Conservation (phyloP, 2,329 filamentous ascomycete species). For the Lasiodiplodia theobromae region DNA sequence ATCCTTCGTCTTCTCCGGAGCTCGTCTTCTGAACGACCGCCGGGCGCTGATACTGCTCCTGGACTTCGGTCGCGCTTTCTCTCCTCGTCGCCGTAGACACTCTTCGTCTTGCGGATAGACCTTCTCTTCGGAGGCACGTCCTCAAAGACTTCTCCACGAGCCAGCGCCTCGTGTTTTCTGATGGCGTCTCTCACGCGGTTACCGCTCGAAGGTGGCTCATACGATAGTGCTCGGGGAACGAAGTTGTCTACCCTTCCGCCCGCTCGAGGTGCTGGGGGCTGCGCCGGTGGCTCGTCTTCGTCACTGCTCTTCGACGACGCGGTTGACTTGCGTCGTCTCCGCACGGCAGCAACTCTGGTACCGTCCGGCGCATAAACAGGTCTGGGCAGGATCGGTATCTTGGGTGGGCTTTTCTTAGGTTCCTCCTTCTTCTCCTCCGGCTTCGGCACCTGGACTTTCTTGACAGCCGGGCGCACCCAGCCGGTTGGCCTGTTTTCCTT, state of each 20-base stretch:
- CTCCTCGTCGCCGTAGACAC: constrained; percentile 17
- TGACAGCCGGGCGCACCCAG: constrained; percentile 46
- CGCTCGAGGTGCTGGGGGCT: neutral
- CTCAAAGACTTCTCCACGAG: constrained; percentile 8
- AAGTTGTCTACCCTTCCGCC: constrained; percentile 1
- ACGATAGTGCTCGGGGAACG: constrained; percentile 6
- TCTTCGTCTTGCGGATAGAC: constrained; percentile 26
- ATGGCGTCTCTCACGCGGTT: constrained; percentile 18
- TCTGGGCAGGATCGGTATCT: constrained; percentile 19
- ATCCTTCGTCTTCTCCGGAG: constrained; percentile 38
- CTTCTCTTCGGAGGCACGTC: constrained; percentile 22
- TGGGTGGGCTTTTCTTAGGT: constrained; percentile 27
- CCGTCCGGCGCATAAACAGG: constrained; percentile 26
- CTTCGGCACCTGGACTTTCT: constrained; percentile 33
- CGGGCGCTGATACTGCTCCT: constrained; percentile 1
- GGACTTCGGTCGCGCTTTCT: constrained; percentile 10
- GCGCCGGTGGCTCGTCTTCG: constrained; percentile 9
- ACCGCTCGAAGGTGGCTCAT: constrained; percentile 17
- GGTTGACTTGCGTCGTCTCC: constrained; percentile 25
- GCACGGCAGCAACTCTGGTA: constrained; percentile 20
- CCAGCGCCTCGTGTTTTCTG: constrained; percentile 16
- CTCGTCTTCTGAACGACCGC: constrained; percentile 29
- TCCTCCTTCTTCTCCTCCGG: constrained; percentile 21
- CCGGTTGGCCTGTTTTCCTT: constrained; percentile 46
- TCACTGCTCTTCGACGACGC: constrained; percentile 24